These are phyloP conservation scores for Saturnispora quitensis DNA, from an alignment of 805 yeast genomes.

Conservation along the genomic window DNA sequence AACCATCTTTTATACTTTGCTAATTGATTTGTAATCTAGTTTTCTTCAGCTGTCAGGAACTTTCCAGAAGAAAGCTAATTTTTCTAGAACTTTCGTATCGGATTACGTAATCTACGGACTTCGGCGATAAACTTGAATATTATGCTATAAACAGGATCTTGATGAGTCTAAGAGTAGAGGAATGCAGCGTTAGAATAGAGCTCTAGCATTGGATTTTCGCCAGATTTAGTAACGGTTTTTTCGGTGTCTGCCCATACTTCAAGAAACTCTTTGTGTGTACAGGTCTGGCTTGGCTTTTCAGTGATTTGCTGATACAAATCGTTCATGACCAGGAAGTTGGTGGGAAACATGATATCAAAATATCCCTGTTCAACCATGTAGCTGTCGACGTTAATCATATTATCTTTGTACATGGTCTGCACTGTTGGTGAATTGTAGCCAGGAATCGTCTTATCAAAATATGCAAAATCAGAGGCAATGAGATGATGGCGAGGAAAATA, in stretches of 20 bases:
- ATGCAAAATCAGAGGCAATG: slow-evolving; percentile 61
- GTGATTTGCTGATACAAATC: slow-evolving; percentile 56
- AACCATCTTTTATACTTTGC: not conserved
- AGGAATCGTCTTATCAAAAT: slow-evolving; percentile 36
- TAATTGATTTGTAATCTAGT: not conserved
- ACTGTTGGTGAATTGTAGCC: slow-evolving; percentile 75
- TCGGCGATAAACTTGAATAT: not conserved
- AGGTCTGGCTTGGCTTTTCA: slow-evolving; percentile 46
- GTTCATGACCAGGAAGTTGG: slow-evolving; percentile 56
- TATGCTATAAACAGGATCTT: not conserved
- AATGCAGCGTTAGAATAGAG: slow-evolving; percentile 70
- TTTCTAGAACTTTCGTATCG: not conserved
- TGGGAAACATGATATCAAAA: slow-evolving; percentile 82
- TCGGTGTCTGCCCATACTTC: slow-evolving; percentile 63
- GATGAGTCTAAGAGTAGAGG: slow-evolving; percentile 32
- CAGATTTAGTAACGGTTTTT: slow-evolving; percentile 58
- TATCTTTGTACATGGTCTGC: slow-evolving; percentile 60
- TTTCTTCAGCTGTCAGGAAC: not conserved
- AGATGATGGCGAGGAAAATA: slow-evolving; percentile 70
- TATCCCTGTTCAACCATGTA: slow-evolving; percentile 81
- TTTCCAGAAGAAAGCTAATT: slow-evolving; percentile 2
- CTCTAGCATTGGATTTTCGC: slow-evolving; percentile 79
- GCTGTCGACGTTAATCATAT: slow-evolving; percentile 60
- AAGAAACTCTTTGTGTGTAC: slow-evolving; percentile 57
- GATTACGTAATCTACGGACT: not conserved